These are phyloP conservation scores for Pythium biforme DNA, from an alignment of 352 stramenopile genomes.

Conservation along the genomic window DNA sequence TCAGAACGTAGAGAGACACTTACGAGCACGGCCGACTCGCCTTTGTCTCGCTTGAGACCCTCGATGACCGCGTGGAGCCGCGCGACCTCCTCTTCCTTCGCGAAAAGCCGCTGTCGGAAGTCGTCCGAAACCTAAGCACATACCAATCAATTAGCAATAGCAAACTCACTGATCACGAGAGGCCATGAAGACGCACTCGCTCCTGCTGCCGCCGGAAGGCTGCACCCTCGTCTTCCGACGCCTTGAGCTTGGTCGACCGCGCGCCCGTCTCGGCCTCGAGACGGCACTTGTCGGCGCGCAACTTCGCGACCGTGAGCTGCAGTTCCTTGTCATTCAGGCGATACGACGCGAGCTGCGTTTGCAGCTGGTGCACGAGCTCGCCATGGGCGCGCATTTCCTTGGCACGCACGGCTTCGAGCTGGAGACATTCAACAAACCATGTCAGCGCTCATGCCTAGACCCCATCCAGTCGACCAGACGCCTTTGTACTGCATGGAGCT, in stretches of 20 bases:
- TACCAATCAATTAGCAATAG: background rate
- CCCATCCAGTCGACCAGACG: too few relatives aligned
- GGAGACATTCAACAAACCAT: background rate
- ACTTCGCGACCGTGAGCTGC: slow-evolving; percentile 38
- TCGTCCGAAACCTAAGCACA: slow-evolving; percentile 8
- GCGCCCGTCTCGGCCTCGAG: slow-evolving; percentile 38
- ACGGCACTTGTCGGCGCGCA: slow-evolving; percentile 42
- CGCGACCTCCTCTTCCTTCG: slow-evolving; percentile 21
- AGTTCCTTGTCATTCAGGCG: slow-evolving; percentile 34
- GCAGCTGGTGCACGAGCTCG: slow-evolving; percentile 32
- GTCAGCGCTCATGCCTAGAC: background rate
- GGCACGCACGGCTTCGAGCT: slow-evolving; percentile 24
- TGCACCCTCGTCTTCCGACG: background rate
- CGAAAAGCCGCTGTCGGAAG: slow-evolving; percentile 12
- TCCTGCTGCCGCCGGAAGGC: slow-evolving; percentile 5
- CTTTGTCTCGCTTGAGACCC: background rate
- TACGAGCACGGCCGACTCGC: background rate
- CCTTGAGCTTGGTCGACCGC: slow-evolving; percentile 17
- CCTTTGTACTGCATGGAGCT: slow-evolving; percentile 19
- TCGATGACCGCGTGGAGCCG: slow-evolving; percentile 7
- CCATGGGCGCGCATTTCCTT: slow-evolving; percentile 54
- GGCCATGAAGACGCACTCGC: background rate
- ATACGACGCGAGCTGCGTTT: slow-evolving; percentile 31
- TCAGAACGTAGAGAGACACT: background rate
- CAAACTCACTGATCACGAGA: too few relatives aligned